Conservation (phyloP, 306 rosid genomes). For the Dryas octopetala region DNA sequence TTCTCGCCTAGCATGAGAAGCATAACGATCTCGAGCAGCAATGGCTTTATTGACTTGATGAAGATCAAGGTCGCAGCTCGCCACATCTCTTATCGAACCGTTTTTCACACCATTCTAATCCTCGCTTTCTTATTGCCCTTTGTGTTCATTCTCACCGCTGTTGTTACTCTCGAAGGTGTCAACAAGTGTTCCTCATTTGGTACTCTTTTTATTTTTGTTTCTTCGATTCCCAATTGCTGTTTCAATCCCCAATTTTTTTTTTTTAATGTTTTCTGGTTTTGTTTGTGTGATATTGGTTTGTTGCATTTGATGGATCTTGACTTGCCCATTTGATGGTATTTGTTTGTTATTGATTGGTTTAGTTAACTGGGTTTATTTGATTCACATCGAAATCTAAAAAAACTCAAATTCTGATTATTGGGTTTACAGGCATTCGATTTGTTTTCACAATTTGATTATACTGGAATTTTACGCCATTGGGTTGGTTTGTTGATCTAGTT, state of each 20-base stretch:
- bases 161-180: conserved; percentile 99
- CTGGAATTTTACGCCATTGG: conserved; percentile 3
- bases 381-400: neutral
- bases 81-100: conserved; percentile 97
- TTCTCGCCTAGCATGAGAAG: conserved; percentile 99
- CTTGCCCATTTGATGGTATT: conserved; percentile 19
- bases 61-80: conserved; percentile 99
- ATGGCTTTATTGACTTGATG: conserved; percentile 99
- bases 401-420: neutral
- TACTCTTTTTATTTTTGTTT: conserved; percentile 33
- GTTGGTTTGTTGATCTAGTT: neutral
- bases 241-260: conserved; percentile 4
- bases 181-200: conserved; percentile 99
- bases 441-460: neutral
- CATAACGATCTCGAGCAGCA: conserved; percentile 97
- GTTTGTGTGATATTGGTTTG: neutral
- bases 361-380: neutral
- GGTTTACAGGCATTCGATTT: neutral
- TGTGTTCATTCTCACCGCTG: conserved; percentile 97
- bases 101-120: conserved; percentile 96
- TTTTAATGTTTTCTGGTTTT: neutral
- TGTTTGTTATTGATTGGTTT: conserved; percentile 8
- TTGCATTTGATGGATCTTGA: conserved; percentile 43
- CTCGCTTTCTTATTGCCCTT: conserved; percentile 95
- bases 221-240: neutral